A percentile compares a stretch with the other conserved stretches of the same genome.
These are phyloP conservation scores for Colletotrichum aenigma DNA, from an alignment of 2,329 filamentous ascomycete species.

Conservation along the genomic window DNA sequence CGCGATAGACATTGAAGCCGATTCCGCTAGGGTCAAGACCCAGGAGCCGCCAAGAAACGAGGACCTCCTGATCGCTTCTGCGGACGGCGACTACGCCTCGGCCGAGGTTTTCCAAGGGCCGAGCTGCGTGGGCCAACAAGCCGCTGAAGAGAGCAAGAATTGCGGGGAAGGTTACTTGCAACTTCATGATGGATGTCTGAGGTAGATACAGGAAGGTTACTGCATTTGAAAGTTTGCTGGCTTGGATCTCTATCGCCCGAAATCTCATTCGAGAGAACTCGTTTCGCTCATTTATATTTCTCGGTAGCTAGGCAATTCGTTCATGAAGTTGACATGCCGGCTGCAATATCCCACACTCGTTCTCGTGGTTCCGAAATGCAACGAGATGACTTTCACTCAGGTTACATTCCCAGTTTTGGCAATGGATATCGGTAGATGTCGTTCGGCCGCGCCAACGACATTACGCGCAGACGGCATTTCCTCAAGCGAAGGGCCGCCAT, in stretches of 20 bases:
- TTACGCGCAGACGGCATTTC: background rate
- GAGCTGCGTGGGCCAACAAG: background rate
- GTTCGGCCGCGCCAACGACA: background rate
- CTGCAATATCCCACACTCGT: background rate
- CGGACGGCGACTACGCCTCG: slow-evolving; percentile 26
- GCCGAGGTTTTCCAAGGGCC: slow-evolving; percentile 23
- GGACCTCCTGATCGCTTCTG: slow-evolving; percentile 14
- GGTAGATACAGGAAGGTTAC: background rate
- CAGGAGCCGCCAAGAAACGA: slow-evolving; percentile 24
- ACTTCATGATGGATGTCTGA: background rate
- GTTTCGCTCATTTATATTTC: background rate
- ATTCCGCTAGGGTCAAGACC: slow-evolving; percentile 25
- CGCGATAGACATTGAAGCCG: slow-evolving; percentile 26
- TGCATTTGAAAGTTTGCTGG: accelerated
- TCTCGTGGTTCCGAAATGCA: no score
- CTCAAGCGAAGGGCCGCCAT: background rate
- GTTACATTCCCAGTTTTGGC: background rate
- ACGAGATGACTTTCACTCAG: background rate
- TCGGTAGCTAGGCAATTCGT: background rate
- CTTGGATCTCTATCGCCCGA: accelerated
- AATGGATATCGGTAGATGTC: no score
- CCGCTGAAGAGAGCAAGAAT: background rate
- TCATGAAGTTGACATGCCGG: background rate
- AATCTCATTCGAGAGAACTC: accelerated
- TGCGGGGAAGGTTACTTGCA: accelerated